Evolutionary conservation across 768 basidiomycete species (phyloP), one percentile per base, ranked within the genome.

Genomic region (Lyophyllum decastes): DNA sequence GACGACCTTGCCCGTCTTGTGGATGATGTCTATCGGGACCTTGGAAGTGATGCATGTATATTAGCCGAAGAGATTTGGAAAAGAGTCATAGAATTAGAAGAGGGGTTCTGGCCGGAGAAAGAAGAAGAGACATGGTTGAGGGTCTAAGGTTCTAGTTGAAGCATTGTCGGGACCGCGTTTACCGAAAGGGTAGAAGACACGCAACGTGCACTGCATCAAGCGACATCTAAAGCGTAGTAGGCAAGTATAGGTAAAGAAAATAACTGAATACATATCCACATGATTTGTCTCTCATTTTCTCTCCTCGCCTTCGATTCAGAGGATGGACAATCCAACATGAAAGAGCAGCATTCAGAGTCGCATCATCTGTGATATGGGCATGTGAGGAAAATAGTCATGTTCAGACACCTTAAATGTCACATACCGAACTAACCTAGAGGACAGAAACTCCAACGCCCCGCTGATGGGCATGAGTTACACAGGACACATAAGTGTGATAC

Each of bases 71-170:
- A 66, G 3, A 78, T 86, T 30, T 88, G 85, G 84, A 70, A 62
- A 14, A 76, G 86, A 16, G 82, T 86, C 14, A 58, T 87, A 1
- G 86, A 88, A 59, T 75, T 89, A 0, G 87, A 89, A 52, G 64
- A 63, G 34, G 60, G 45, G 10, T 67, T 67, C 24, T 67, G 64
- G 66, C 66, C 66, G 12, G 43, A 10, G 27, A 30, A 41, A 14
- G 52, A 52, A 17, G 64, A 62, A 57, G 62, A 61, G 47, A 27
- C 38, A 17, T n/a, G 5, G 17, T 19, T 43, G 21, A 12, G 10
- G 41, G 17, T n/a, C 9, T 47, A 25, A 47, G 6, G 17, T 2
- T 26, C 24, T 24, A 2, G 22, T 47, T n/a, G 11, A 3, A 17
- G 12, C 35, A 38, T n/a, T n/a, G n/a, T n/a, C n/a, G n/a, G n/a